Percentiles rank a stretch among this genome's conserved stretches.
These are phyloP conservation scores for Pleurotus platypus DNA, from an alignment of 768 basidiomycete species.

Conservation along the genomic window DNA sequence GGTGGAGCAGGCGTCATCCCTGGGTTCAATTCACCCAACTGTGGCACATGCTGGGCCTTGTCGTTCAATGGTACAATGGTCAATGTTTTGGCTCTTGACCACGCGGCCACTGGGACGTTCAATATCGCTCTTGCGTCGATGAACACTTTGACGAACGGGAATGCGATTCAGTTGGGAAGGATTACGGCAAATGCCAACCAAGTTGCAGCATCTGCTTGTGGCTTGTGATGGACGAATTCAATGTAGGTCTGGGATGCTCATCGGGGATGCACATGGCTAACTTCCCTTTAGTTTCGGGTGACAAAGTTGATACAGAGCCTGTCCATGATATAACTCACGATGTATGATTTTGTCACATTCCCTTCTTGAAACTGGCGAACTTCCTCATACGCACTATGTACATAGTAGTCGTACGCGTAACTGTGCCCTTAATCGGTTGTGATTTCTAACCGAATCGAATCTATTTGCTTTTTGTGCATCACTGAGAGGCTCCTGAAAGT, in stretches of 20 bases:
- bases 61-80: conserved; percentile 40
- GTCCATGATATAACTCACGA: too few relatives aligned
- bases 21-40: conserved; percentile 48
- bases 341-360: too few relatives aligned
- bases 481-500: too few relatives aligned
- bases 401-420: too few relatives aligned
- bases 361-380: too few relatives aligned
- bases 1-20: conserved; percentile 50
- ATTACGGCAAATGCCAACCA: conserved; percentile 39
- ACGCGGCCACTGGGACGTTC: conserved; percentile 35
- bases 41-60: conserved; percentile 60
- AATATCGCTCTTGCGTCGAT: conserved; percentile 49
- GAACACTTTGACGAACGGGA: conserved; percentile 45
- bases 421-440: too few relatives aligned
- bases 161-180: conserved; percentile 44
- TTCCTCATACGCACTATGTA: too few relatives aligned
- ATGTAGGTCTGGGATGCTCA: background rate
- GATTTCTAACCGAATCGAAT: too few relatives aligned
- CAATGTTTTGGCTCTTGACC: conserved; percentile 51
- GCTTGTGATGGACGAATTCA: conserved; percentile 24
- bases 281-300: background rate
- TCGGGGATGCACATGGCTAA: background rate
- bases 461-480: too few relatives aligned
- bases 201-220: conserved; percentile 47
- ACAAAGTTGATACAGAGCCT: background rate